Evolutionary conservation across 2,329 filamentous ascomycete genomes (phyloP), one percentile per base, ranked within the genome.

Genomic region (Fusarium longipes): DNA sequence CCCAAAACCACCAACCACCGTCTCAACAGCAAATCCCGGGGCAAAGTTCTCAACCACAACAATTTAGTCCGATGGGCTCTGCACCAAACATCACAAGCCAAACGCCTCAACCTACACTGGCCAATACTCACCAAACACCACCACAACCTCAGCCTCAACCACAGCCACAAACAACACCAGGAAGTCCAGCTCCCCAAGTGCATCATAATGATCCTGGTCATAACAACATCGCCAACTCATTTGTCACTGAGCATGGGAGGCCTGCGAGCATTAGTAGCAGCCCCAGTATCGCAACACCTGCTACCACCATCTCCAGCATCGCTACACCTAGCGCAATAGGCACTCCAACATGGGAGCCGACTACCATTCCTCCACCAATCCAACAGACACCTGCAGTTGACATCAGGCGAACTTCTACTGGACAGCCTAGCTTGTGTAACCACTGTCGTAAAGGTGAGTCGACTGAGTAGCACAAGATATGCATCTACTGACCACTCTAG

Each of bases 391-490:
- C 49, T 12, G 18, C 12, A 0, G 35, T 36, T 12, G 54, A 50
- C 8, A 4, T 62, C 22, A 61, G 58, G 6, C 49, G 53, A 12
- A 45, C 55, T 8, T 59, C 66, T 10, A 67, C 53, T 2, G 66
- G 57, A 0, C 57, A 63, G 5, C 24, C 47, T 6, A 55, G 47
- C 7, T 8, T 50, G 0, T 73, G 71, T 30, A 64, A 63, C 20
- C 67, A 73, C 33, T 73, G 71, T 18, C 63, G 59, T 20, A 73
- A 73, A 10, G 59, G 71, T 70, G 14, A 54, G 64, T 9, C 1
- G 1, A 7, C 0, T 11, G 17, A 12, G 2, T 12, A 8, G 12
- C 24, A 1, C 4, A 11, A 8, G 5, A 1, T 0, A 3, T 5
- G 15, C 30, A 7, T 18, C 10, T 17, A 3, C 30, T 54, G 6